Percentiles rank a stretch among this genome's conserved stretches.
These are phyloP conservation scores for Endocalyx cinctus DNA, from an alignment of 2,329 filamentous ascomycete species.

Conservation along the genomic window DNA sequence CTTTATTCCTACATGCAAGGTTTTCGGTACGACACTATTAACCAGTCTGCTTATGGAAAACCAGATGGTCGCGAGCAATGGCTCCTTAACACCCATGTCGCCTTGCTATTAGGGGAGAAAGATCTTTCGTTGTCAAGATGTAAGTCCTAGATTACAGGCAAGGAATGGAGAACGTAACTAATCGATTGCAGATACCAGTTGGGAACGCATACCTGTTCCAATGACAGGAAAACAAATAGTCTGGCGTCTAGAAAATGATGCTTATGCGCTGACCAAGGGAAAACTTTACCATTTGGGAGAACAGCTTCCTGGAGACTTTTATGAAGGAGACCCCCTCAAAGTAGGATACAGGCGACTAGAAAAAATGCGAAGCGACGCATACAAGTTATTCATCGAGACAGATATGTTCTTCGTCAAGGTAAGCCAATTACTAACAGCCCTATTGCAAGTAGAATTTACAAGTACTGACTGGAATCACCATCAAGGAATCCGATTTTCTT, in stretches of 20 bases:
- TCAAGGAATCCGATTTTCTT: conserved; percentile 60
- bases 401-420: conserved; percentile 67
- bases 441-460: no score
- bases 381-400: conserved; percentile 50
- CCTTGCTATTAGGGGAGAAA: conserved; percentile 60
- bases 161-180: conserved; percentile 1
- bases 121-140: conserved; percentile 57
- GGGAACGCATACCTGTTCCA: conserved; percentile 52
- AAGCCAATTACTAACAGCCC: conserved; percentile 15
- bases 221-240: conserved; percentile 51
- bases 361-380: conserved; percentile 44
- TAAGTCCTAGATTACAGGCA: conserved; percentile 32
- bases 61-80: conserved; percentile 59
- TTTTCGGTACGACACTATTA: conserved; percentile 61
- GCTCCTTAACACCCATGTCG: conserved; percentile 61
- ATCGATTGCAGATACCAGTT: conserved; percentile 46
- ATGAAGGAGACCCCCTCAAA: conserved; percentile 39
- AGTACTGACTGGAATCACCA: conserved; percentile 15
- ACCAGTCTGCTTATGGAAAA: conserved; percentile 46
- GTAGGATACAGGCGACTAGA: conserved; percentile 41
- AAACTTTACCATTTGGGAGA: conserved; percentile 48
- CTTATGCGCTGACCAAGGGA: conserved; percentile 50
- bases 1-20: conserved; percentile 55
- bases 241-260: conserved; percentile 55
- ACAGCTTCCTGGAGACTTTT: conserved; percentile 49